phyloP scores from a whole-genome alignment of 257 asterid genomes.

The Solanum etuberosum region DNA sequence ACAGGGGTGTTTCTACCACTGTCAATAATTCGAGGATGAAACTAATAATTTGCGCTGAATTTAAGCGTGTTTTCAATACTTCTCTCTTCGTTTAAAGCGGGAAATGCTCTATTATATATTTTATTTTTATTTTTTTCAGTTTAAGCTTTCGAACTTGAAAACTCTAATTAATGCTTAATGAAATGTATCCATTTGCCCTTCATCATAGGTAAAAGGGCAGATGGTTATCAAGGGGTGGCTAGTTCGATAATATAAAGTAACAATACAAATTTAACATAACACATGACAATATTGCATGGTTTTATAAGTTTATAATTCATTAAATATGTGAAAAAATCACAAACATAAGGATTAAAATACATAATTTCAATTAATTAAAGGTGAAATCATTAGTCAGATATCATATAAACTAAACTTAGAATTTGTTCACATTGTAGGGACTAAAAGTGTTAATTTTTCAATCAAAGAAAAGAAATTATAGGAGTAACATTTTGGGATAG shows the following conservation, averaged over 20 bases:
- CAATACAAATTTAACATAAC: background rate
- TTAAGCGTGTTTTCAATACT: too few relatives aligned
- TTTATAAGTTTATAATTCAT: background rate
- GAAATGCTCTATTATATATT: background rate
- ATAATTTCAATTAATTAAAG: background rate
- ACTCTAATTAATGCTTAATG: background rate
- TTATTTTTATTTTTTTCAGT: too few relatives aligned
- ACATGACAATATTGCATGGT: background rate
- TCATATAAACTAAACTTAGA: background rate
- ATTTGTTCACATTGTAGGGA: background rate
- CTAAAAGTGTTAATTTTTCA: background rate
- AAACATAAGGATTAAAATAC: background rate
- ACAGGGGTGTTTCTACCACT: accelerated
- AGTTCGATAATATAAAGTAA: background rate
- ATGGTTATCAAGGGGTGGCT: background rate
- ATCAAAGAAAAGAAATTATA: background rate
- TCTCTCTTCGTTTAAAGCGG: background rate
- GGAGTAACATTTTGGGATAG: background rate
- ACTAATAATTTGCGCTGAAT: too few relatives aligned
- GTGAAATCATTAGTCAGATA: background rate
- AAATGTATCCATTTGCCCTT: background rate
- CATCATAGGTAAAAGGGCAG: background rate
- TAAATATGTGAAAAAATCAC: background rate
- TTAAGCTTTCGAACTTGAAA: background rate
- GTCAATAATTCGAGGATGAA: too few relatives aligned